Evolutionary conservation across 495 filamentous ascomycete genomes (phyloP), one percentile per base, ranked within the genome.

Genomic region (Penicillium dipodomyicola): DNA sequence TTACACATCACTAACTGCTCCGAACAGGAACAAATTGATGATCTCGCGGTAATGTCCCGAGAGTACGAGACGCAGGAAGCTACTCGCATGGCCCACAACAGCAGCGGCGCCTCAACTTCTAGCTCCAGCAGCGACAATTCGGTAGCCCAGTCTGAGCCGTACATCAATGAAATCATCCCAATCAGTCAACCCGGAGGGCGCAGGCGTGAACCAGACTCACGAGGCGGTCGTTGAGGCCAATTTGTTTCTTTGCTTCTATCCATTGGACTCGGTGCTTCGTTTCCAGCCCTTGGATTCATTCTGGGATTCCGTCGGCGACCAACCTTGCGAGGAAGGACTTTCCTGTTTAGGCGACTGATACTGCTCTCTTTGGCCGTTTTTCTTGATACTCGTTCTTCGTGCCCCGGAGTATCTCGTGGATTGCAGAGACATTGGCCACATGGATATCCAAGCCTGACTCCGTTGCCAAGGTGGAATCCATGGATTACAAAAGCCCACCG

Each of bases 11-110:
- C 59, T 61, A 46, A 63, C 30, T 25, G 29, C 44, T 19, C 20
- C 12, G 5, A 29, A 23, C 39, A 82, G 80, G 73, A 74, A 59
- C 80, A 82, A 74, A 82, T 82, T 57, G 77, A 82, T 51, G 80
- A 82, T 55, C 69, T 82, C 14, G 73, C 75, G 35, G 64, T 66
- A 22, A 74, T 82, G 69, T 81, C 79, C 12, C 61, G 73, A 43
- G 76, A 81, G 57, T 82, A 82, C 59, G 80, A 82, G 64, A 72
- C 67, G 30, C 76, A 81, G 53, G 79, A 80, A 56, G 74, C 80
- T 6, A 62, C 75, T 32, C 72, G 79, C 12, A 82, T 82, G 80
- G 58, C 71, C 10, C 67, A 64, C 20, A 67, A 73, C 12, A 58
- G 45, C 25, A 41, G 48, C 49, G 40, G 47, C 32, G 25, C 30